These are phyloP conservation scores for Kodamaea derodonti DNA, from an alignment of 1,139 yeast species.

Conservation along the genomic window DNA sequence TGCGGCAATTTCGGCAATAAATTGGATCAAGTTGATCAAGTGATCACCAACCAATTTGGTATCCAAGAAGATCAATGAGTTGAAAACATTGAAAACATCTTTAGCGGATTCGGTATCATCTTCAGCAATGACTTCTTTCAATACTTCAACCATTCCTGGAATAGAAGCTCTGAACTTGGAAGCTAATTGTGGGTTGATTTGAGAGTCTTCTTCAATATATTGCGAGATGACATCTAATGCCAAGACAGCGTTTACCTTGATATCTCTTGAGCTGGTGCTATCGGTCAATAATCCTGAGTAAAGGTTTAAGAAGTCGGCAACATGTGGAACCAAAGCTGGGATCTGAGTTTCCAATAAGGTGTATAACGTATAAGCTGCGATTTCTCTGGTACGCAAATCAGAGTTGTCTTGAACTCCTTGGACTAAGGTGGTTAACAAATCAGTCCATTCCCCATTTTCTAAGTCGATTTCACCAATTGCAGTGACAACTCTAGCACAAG, in stretches of 20 bases:
- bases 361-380: constrained; percentile 75
- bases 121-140: constrained; percentile 67
- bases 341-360: constrained; percentile 75
- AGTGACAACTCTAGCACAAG: constrained; percentile 84
- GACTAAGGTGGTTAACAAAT: constrained; percentile 68
- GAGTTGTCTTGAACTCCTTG: constrained; percentile 58
- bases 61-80: constrained; percentile 73
- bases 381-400: constrained; percentile 68
- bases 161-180: constrained; percentile 61
- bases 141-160: constrained; percentile 79
- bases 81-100: constrained; percentile 81
- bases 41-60: constrained; percentile 76
- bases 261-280: constrained; percentile 54
- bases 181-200: constrained; percentile 47
- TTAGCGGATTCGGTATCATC: constrained; percentile 72
- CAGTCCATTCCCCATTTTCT: constrained; percentile 66
- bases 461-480: constrained; percentile 80
- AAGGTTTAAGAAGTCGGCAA: constrained; percentile 64
- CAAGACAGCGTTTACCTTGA: constrained; percentile 78
- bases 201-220: constrained; percentile 55
- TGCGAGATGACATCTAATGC: constrained; percentile 78
- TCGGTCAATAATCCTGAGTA: constrained; percentile 69
- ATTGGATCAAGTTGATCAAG: constrained; percentile 62
- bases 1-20: constrained; percentile 73
- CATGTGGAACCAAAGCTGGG: constrained; percentile 58